Evolutionary conservation across 345 rosid species (phyloP), one percentile per base, ranked within the genome.

Genomic region (Ceriops tagal): DNA sequence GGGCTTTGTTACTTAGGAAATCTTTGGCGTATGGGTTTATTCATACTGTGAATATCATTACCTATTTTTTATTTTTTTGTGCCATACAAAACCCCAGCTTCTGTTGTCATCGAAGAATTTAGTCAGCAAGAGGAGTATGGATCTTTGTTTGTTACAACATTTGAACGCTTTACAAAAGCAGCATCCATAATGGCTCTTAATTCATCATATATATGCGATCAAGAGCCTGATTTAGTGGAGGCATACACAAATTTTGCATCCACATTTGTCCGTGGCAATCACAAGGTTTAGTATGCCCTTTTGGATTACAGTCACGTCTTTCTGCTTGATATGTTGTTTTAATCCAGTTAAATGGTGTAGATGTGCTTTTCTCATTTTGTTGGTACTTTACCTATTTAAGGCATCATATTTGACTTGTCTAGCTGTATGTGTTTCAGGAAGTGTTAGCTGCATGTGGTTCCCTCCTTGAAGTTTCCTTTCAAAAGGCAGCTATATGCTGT

Each of bases 221-320:
- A 91, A 88, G 98, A 93, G 77, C 98, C 98, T 39, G 98, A 93
- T 82, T 78, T 93, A 63, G 97, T 91, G 78, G 98, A 91, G 84
- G 93, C 96, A 70, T 93, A 89, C 76, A 83, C 90, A 74, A 91
- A 89, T 84, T 91, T 93, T 52, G 97, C 97, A 61, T 85, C 91
- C 46, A 80, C 89, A 35, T 83, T 88, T 76, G 83, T 91, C 69
- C 92, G 89, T 70, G 81, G 89, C 76, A 75, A 87, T 81, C 88
- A 69, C 75, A 89, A 88, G 97, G 98, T 93, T 65, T 75, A 71
- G 78, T 81, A 70, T 62, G 37, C 68, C 62, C 18, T 52, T 76
- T 62, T 62, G 47, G 28, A 32, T 59, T 35, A 61, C 43, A 68
- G 46, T 58, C 35, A 4, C 69, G 39, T 68, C 20, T 13, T 22